These are phyloP conservation scores for Tieghemostelium lacteum DNA, from an alignment of 78 protist genomes.

Conservation along the genomic window DNA sequence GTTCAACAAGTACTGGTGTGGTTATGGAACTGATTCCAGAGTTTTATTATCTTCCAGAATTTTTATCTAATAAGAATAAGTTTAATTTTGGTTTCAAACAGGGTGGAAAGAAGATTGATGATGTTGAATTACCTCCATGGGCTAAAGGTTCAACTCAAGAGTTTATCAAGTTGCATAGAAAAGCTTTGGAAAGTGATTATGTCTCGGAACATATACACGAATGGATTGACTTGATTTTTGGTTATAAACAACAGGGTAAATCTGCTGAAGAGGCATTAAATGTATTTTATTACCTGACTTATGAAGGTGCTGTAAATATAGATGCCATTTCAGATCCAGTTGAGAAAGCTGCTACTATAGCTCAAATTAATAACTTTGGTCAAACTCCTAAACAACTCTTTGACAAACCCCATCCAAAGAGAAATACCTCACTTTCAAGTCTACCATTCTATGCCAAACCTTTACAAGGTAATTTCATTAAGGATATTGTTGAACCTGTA, in stretches of 20 bases:
- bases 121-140: slow-evolving; percentile 98
- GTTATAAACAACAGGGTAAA: slow-evolving; percentile 94
- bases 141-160: slow-evolving; percentile 82
- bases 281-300: slow-evolving; percentile 95
- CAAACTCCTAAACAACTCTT: slow-evolving; percentile 98
- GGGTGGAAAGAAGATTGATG: slow-evolving; percentile 73
- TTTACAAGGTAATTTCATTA: slow-evolving; percentile 49
- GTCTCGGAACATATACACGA: slow-evolving; percentile 90
- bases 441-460: slow-evolving; percentile 78
- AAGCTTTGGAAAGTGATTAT: slow-evolving; percentile 92
- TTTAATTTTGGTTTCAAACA: slow-evolving; percentile 86
- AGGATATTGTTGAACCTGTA: slow-evolving; percentile 83
- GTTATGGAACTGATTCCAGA: slow-evolving; percentile 97
- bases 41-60: slow-evolving; percentile 82
- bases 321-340: slow-evolving; percentile 89
- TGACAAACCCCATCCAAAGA: slow-evolving; percentile 81
- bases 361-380: slow-evolving; percentile 96
- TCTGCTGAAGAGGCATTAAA: slow-evolving; percentile 85
- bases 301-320: slow-evolving; percentile 94
- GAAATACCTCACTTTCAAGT: slow-evolving; percentile 1
- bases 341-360: slow-evolving; percentile 79
- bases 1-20: slow-evolving; percentile 56
- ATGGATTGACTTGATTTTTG: slow-evolving; percentile 99
- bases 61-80: slow-evolving; percentile 73
- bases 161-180: slow-evolving; percentile 79